Conservation (phyloP, 1,284 basidiomycete species). For the Moniliophthora roreri region DNA sequence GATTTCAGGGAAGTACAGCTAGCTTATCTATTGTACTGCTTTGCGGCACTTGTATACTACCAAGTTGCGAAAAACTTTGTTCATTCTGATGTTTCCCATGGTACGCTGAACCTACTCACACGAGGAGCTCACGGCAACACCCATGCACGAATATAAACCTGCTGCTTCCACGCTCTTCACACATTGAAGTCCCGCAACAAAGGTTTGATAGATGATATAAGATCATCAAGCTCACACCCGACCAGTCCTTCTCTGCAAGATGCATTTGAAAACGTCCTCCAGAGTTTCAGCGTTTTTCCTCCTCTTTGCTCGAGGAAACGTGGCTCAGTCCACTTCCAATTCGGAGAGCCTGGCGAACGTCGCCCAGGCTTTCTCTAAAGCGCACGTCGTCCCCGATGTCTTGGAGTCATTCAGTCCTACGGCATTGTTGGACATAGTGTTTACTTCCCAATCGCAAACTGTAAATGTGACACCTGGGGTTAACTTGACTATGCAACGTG, state of each 20-base stretch:
- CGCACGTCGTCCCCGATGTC: conserved; percentile 43
- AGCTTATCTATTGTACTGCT: too few relatives aligned
- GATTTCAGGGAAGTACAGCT: too few relatives aligned
- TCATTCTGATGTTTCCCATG: too few relatives aligned
- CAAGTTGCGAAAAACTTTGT: neutral
- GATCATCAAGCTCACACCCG: too few relatives aligned
- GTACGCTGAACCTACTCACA: neutral
- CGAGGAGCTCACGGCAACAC: neutral
- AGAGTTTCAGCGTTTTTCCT: neutral
- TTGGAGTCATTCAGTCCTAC: conserved; percentile 38
- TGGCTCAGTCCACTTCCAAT: conserved; percentile 11
- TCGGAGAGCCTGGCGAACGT: conserved; percentile 29
- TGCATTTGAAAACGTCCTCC: too few relatives aligned
- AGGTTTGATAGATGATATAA: neutral
- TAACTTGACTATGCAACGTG: conserved; percentile 41
- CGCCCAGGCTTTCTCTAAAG: conserved; percentile 36
- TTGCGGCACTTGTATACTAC: neutral
- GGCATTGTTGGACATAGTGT: conserved; percentile 34
- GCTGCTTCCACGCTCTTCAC: too few relatives aligned
- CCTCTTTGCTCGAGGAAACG: neutral
- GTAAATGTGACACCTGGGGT: conserved; percentile 36
- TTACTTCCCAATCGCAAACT: conserved; percentile 29
- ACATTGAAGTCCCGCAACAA: too few relatives aligned
- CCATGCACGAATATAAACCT: too few relatives aligned
- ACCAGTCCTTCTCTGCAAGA: too few relatives aligned